Evolutionary conservation across 495 filamentous ascomycete genomes (phyloP), one percentile per base, ranked within the genome.

Genomic region (Pyrenula aspistea): DNA sequence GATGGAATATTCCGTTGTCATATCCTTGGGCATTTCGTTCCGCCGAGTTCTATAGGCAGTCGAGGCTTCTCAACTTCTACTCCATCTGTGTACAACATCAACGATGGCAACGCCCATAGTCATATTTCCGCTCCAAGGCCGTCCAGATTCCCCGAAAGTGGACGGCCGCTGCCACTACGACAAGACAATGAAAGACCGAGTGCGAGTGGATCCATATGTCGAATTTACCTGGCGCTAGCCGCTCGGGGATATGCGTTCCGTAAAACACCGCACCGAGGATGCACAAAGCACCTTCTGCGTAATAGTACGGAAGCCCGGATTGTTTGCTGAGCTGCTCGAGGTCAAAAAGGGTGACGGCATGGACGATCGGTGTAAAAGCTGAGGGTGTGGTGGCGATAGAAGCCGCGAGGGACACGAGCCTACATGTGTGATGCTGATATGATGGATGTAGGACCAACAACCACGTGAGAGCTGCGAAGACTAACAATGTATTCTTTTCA

Each of bases 351-450:
- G 52, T 57, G 25, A 73, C 63, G 2, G 70, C 75, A 63, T 80
- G 77, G 10, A 68, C 60, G 10, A 79, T 71, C 0, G 77, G 77
- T 22, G 70, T 70, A 25, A 79, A 67, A 0, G 71, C 76, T 11
- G 73, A 77, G 20, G 78, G 53, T 0, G 71, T 77, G 0, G 75
- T 78, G 11, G 62, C 60, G 20, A 81, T 65, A 52, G 78, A 77
- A 10, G 70, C 69, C 66, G 20, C 69, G 67, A 66, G 50, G 67
- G 72, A 56, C 67, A 68, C 1, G 61, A 60, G 2, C 1, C 64
- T 55, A 57, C 57, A 61, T 53, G 60, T 50, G 3, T 56, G 53
- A 42, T 51, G 54, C 12, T 54, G 53, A 50, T 62, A 66, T 4
- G 57, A 53, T 1, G 59, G 63, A 15, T 51, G 56, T 4, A 65